phyloP scores from a whole-genome alignment of 1,284 basidiomycete genomes.

The Volvariella surrecta region DNA sequence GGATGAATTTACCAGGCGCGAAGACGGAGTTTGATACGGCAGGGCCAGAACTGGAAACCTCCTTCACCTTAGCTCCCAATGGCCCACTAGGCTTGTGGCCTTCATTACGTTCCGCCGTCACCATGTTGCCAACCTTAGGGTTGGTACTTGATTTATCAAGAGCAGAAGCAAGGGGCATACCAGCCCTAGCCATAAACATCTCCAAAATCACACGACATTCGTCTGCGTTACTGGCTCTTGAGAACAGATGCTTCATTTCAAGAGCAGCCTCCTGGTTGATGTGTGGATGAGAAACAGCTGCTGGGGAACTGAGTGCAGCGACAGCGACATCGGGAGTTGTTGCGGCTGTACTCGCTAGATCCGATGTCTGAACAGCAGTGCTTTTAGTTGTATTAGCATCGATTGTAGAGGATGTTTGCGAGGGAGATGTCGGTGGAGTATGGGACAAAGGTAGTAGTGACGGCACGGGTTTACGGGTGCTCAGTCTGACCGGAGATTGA shows the following conservation, averaged over 20 bases:
- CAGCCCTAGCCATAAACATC: conserved; percentile 67
- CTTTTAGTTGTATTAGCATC: neutral
- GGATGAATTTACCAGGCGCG: too few species aligned
- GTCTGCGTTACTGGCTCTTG: conserved; percentile 63
- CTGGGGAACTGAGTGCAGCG: conserved; percentile 11
- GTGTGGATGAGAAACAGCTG: conserved; percentile 19
- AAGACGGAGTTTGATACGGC: too few species aligned
- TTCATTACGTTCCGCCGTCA: too few species aligned
- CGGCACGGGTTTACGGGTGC: conserved; percentile 7
- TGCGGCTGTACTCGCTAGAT: conserved; percentile 5
- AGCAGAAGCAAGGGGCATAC: conserved; percentile 24
- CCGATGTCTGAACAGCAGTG: neutral
- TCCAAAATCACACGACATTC: conserved; percentile 82
- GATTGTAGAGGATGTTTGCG: conserved; percentile 4
- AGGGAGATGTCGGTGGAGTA: conserved; percentile 9
- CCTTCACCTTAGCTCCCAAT: too few species aligned
- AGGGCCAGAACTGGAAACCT: too few species aligned
- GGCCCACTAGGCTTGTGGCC: too few species aligned
- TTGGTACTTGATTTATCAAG: too few species aligned
- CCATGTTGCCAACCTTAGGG: too few species aligned
- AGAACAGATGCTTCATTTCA: conserved; percentile 64
- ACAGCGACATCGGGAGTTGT: conserved; percentile 9
- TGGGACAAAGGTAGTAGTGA: conserved; percentile 9
- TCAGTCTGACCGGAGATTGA: conserved; percentile 10
- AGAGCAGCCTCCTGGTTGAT: conserved; percentile 23